phyloP scores from a whole-genome alignment of 257 asterid species.

The Echites panduratus region DNA sequence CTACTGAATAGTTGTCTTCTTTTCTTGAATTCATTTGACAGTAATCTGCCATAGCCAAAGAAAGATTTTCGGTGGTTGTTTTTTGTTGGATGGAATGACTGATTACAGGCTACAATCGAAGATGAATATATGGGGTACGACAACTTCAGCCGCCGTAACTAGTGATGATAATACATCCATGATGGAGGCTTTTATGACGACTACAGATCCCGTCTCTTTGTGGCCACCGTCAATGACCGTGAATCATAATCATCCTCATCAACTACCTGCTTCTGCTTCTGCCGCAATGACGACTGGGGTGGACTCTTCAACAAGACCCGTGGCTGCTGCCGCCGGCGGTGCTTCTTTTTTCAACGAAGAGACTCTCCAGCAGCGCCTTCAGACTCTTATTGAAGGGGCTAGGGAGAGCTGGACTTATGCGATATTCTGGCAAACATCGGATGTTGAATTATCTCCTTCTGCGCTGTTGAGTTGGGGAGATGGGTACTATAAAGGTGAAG shows the following conservation, averaged over 20 bases:
- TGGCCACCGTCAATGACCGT: constrained; percentile 40
- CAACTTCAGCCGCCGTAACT: constrained; percentile 6
- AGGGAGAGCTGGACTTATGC: constrained; percentile 83
- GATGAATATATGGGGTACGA: constrained; percentile 37
- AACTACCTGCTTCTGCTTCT: constrained; percentile 6
- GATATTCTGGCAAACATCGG: constrained; percentile 82
- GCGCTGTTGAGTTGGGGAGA: constrained; percentile 71
- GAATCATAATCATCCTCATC: background rate
- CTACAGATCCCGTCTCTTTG: constrained; percentile 47
- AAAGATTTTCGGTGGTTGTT: background rate
- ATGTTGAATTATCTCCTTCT: constrained; percentile 34
- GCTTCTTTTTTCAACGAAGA: constrained; percentile 49
- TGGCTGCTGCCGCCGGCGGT: background rate
- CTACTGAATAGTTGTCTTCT: background rate
- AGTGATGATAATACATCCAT: constrained; percentile 37
- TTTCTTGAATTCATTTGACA: background rate
- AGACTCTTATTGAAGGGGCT: constrained; percentile 63
- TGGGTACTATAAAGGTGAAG: constrained; percentile 79
- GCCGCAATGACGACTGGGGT: background rate
- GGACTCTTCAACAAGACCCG: background rate
- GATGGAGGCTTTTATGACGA: constrained; percentile 52
- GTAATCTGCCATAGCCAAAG: background rate
- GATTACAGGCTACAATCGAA: constrained; percentile 26
- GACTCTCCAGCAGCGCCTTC: constrained; percentile 71
- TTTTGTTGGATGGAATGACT: constrained; percentile 32